Percentiles rank a stretch among this genome's conserved stretches.
Evolutionary conservation across 2,329 filamentous ascomycete genomes (phyloP).

Genomic region (Colletotrichum neosansevieriae): DNA sequence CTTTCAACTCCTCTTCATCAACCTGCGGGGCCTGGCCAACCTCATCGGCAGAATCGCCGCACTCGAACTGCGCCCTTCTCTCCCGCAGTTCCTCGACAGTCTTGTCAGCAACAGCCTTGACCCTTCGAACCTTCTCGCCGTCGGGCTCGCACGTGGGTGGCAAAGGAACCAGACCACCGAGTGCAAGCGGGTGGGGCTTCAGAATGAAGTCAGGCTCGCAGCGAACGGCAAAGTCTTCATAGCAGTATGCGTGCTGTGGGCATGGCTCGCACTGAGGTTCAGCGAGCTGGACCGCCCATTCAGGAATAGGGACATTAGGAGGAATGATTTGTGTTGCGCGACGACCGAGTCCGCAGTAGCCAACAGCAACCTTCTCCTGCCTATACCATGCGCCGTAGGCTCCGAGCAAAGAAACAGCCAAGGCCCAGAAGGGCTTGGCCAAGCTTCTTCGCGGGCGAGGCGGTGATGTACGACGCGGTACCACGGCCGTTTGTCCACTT

Average conservation of each 20-base stretch:
- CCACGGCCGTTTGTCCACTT: conserved; percentile 61
- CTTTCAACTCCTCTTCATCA: conserved; percentile 80
- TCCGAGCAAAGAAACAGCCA: conserved; percentile 76
- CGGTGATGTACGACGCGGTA: conserved; percentile 57
- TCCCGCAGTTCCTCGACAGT: conserved; percentile 89
- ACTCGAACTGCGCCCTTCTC: conserved; percentile 90
- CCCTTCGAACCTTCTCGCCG: conserved; percentile 87
- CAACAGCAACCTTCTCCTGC: conserved; percentile 95
- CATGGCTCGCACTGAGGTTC: conserved; percentile 90
- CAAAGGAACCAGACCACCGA: conserved; percentile 84
- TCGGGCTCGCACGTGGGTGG: conserved; percentile 95
- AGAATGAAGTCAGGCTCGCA: conserved; percentile 92
- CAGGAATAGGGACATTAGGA: conserved; percentile 70
- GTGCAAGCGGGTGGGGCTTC: conserved; percentile 83
- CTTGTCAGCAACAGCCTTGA: conserved; percentile 88
- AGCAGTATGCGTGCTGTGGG: conserved; percentile 91
- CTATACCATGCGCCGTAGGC: conserved; percentile 87
- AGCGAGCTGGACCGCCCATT: conserved; percentile 76
- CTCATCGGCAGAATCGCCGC: conserved; percentile 77
- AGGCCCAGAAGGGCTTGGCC: conserved; percentile 76
- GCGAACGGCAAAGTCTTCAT: conserved; percentile 77
- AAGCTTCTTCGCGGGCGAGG: conserved; percentile 59
- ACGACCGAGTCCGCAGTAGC: conserved; percentile 90
- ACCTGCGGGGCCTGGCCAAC: conserved; percentile 71
- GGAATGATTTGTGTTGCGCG: conserved; percentile 65